Percentiles rank a stretch among this genome's conserved stretches.
These are phyloP conservation scores for Malassezia vespertilionis DNA, from an alignment of 1,284 basidiomycete species.

Conservation along the genomic window DNA sequence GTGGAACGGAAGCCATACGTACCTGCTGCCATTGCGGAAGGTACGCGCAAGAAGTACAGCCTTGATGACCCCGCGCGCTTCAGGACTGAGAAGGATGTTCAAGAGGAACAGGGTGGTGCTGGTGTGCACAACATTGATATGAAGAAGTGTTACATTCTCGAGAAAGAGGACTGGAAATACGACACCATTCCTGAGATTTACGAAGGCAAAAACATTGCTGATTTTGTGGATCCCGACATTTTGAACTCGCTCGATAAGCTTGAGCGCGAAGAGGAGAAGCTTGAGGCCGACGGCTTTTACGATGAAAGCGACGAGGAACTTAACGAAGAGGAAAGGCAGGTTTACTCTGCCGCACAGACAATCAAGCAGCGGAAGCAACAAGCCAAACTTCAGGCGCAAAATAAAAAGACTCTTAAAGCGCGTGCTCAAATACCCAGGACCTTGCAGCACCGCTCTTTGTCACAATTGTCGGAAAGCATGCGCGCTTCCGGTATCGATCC, in stretches of 20 bases:
- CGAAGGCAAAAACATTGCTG: constrained; percentile 96
- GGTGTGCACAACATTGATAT: constrained; percentile 46
- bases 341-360: constrained; percentile 61
- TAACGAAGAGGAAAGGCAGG: constrained; percentile 72
- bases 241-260: constrained; percentile 90
- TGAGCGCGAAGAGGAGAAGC: constrained; percentile 87
- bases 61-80: constrained; percentile 34
- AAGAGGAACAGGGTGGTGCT: constrained; percentile 45
- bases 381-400: constrained; percentile 68
- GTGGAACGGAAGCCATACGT: constrained; percentile 36
- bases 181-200: constrained; percentile 91
- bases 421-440: constrained; percentile 70
- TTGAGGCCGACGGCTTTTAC: constrained; percentile 90
- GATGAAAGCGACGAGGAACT: constrained; percentile 69
- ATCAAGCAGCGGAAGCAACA: constrained; percentile 56
- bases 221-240: constrained; percentile 99
- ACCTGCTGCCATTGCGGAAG: constrained; percentile 30
- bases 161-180: constrained; percentile 87
- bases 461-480: constrained; percentile 69
- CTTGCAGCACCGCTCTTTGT: constrained; percentile 65
- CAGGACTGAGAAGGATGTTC: constrained; percentile 39
- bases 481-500: constrained; percentile 81
- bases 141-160: constrained; percentile 72
- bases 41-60: constrained; percentile 37
- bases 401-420: constrained; percentile 80